Conservation (phyloP, 306 rosid genomes). For the Parietaria judaica region DNA sequence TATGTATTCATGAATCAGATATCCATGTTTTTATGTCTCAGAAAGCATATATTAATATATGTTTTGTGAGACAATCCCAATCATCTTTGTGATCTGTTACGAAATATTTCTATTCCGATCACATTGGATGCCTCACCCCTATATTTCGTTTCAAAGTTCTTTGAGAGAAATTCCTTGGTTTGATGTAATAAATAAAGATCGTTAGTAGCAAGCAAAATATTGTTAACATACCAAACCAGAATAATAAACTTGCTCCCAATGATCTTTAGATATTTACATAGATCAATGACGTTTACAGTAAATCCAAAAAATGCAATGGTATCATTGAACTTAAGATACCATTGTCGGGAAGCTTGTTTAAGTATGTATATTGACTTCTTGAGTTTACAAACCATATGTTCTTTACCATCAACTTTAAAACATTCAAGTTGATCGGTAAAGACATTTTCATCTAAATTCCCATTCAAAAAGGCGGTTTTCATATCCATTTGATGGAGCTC, state of each 20-base stretch:
- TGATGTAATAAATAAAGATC: too few relatives aligned
- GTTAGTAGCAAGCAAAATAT: too few relatives aligned
- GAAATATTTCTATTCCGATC: too few relatives aligned
- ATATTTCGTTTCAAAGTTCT: background rate
- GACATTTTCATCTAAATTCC: background rate
- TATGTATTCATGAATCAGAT: background rate
- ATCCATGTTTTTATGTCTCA: background rate
- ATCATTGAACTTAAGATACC: too few relatives aligned
- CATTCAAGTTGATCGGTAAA: background rate
- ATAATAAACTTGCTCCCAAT: background rate
- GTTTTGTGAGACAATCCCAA: background rate
- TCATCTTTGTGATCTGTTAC: background rate
- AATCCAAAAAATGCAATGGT: background rate
- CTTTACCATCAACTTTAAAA: too few relatives aligned
- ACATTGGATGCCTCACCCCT: background rate
- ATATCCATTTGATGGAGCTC: background rate
- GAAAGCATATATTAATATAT: too few relatives aligned
- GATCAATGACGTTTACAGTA: background rate
- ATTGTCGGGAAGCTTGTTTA: background rate
- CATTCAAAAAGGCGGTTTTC: too few relatives aligned
- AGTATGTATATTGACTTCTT: background rate
- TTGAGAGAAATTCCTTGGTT: too few relatives aligned
- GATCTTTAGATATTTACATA: background rate
- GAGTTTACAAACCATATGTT: background rate
- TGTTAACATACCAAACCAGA: too few relatives aligned